Percentiles rank a stretch among this genome's conserved stretches.
phyloP scores from a whole-genome alignment of 441 rosid genomes.

The Raphanus hybrid region DNA sequence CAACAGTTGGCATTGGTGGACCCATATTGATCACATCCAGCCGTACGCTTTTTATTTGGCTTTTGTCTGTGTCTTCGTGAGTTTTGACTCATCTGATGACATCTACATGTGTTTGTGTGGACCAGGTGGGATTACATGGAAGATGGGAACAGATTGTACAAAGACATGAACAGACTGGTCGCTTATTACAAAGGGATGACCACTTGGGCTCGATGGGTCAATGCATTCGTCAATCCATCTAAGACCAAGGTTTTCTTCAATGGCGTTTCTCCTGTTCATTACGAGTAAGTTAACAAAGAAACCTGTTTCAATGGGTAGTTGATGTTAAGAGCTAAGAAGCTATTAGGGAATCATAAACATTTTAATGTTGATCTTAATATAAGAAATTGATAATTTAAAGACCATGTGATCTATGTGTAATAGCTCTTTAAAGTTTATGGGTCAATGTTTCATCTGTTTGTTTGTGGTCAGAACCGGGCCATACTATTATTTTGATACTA shows the following conservation, averaged over 20 bases:
- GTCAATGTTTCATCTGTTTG: too few species aligned
- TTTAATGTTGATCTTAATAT: neutral
- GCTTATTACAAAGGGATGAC: constrained; percentile 69
- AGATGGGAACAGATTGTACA: constrained; percentile 53
- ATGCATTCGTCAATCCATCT: constrained; percentile 52
- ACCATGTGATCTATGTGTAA: neutral
- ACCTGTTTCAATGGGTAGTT: neutral
- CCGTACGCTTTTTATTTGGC: constrained; percentile 47
- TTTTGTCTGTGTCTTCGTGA: neutral
- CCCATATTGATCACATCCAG: constrained; percentile 58
- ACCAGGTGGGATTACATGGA: constrained; percentile 64
- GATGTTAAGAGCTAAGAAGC: neutral
- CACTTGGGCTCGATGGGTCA: constrained; percentile 79
- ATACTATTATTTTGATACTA: too few species aligned
- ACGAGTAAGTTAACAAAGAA: constrained; percentile 51
- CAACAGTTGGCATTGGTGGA: constrained; percentile 86
- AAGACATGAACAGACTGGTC: constrained; percentile 65
- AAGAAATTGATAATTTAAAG: neutral
- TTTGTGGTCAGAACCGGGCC: too few species aligned
- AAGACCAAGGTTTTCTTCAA: constrained; percentile 71
- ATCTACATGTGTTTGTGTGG: constrained; percentile 3
- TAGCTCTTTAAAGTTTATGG: too few species aligned
- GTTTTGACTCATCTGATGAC: constrained; percentile 14
- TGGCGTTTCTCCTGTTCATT: constrained; percentile 69
- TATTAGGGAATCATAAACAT: neutral